These are phyloP conservation scores for Globisporangium canariense DNA, from an alignment of 352 stramenopile genomes.

Conservation along the genomic window DNA sequence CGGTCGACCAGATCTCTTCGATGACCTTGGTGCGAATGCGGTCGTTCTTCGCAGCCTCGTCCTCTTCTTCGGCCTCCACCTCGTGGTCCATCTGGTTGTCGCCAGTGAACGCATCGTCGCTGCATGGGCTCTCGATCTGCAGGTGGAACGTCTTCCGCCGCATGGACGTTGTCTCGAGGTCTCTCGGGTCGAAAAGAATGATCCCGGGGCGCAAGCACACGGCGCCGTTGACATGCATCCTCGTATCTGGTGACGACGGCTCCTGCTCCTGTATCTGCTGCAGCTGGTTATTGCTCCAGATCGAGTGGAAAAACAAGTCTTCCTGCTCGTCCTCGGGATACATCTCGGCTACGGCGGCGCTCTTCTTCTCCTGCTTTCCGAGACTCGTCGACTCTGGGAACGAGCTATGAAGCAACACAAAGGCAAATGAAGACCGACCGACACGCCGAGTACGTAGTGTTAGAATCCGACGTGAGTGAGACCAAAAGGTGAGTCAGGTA, in stretches of 20 bases:
- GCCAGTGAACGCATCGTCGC: constrained; percentile 2
- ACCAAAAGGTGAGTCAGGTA: constrained; percentile 4
- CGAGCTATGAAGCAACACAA: not conserved
- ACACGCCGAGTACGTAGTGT: not conserved
- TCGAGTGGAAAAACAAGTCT: not conserved
- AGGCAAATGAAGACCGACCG: constrained; percentile 1
- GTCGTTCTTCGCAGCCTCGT: constrained; percentile 14
- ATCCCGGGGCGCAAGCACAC: constrained; percentile 26
- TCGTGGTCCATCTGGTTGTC: constrained; percentile 25
- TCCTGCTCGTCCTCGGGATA: constrained; percentile 4
- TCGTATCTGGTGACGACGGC: not conserved
- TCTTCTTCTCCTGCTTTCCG: not conserved
- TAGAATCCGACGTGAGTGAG: not conserved
- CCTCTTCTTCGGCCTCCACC: constrained; percentile 8
- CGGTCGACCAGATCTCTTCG: constrained; percentile 77
- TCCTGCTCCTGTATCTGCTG: constrained; percentile 4
- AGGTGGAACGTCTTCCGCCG: constrained; percentile 3
- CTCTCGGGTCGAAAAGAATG: constrained; percentile 52
- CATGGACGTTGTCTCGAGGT: constrained; percentile 20
- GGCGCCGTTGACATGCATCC: constrained; percentile 6
- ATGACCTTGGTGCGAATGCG: constrained; percentile 53
- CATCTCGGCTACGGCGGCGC: not conserved
- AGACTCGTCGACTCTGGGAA: not conserved
- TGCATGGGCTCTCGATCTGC: constrained; percentile 16
- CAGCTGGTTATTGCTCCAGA: not conserved